Evolutionary conservation across 495 filamentous ascomycete genomes (phyloP).

Genomic region (Hypoxylon fragiforme): DNA sequence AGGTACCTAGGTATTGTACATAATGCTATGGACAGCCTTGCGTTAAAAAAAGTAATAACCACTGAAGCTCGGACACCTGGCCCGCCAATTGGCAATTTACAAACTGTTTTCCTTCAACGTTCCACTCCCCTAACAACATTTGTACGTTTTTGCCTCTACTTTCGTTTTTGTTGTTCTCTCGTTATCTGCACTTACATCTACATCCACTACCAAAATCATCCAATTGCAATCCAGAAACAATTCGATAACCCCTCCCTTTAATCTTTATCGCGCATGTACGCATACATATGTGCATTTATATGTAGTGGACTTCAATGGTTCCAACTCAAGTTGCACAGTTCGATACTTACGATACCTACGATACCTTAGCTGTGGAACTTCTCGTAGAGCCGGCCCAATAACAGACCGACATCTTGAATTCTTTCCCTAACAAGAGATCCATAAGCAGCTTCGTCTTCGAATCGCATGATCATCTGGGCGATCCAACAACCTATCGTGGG

Average conservation of each 20-base stretch:
- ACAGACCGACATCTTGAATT: conserved; percentile 1
- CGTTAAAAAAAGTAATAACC: conserved; percentile 3
- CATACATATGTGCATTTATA: conserved; percentile 4
- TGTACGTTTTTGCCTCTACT: not conserved
- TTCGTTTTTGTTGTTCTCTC: not conserved
- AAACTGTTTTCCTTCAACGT: no score
- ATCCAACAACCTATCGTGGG: conserved; percentile 29
- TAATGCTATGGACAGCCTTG: no score
- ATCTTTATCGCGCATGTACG: conserved; percentile 26
- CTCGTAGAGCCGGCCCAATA: conserved; percentile 13
- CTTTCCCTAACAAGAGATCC: conserved; percentile 13
- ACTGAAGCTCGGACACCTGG: conserved; percentile 21
- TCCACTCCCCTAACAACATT: no score
- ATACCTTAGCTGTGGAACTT: conserved; percentile 29
- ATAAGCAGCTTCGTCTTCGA: conserved; percentile 24
- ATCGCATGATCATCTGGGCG: conserved; percentile 25
- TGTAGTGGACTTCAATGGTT: no score
- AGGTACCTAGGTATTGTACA: not conserved
- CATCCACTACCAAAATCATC: conserved; percentile 1
- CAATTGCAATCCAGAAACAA: conserved; percentile 13
- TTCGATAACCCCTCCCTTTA: not conserved
- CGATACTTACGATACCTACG: conserved; percentile 12
- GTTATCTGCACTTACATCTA: not conserved
- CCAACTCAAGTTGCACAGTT: conserved; percentile 11
- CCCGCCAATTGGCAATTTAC: conserved; percentile 22